Evolutionary conservation across 352 stramenopile species (phyloP).

Genomic region (Globisporangium paroecandrum): DNA sequence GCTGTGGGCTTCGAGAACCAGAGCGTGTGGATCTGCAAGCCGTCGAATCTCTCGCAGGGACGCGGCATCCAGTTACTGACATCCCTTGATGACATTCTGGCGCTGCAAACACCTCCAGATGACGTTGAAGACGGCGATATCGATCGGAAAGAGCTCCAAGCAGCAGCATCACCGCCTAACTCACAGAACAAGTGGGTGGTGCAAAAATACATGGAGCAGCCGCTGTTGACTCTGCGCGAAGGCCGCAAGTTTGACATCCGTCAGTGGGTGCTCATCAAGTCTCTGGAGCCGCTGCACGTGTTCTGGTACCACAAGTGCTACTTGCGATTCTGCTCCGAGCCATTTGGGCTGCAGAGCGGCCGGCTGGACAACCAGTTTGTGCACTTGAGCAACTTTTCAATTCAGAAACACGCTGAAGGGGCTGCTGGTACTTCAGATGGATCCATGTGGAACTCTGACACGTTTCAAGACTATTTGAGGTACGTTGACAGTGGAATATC

Average conservation of each 20-base stretch:
- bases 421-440: slow-evolving; percentile 6
- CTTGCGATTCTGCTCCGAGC: slow-evolving; percentile 63
- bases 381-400: slow-evolving; percentile 84
- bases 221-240: slow-evolving; percentile 42
- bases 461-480: slow-evolving; percentile 37
- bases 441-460: slow-evolving; percentile 62
- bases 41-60: slow-evolving; percentile 69
- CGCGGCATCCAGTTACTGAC: slow-evolving; percentile 58
- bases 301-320: slow-evolving; percentile 78
- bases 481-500: slow-evolving; percentile 14
- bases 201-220: slow-evolving; percentile 86
- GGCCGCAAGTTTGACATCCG: slow-evolving; percentile 83
- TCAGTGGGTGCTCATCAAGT: slow-evolving; percentile 82
- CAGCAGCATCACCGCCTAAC: neutral
- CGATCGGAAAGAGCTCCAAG: neutral
- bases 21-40: slow-evolving; percentile 83
- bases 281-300: slow-evolving; percentile 41
- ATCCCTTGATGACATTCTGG: slow-evolving; percentile 29
- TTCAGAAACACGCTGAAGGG: slow-evolving; percentile 57
- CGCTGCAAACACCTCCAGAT: slow-evolving; percentile 12
- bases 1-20: slow-evolving; percentile 20
- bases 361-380: slow-evolving; percentile 50
- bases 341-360: slow-evolving; percentile 36
- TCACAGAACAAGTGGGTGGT: slow-evolving; percentile 47
- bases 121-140: neutral